These are phyloP conservation scores for Stylonectria norvegica DNA, from an alignment of 2,329 filamentous ascomycete genomes.

Conservation along the genomic window DNA sequence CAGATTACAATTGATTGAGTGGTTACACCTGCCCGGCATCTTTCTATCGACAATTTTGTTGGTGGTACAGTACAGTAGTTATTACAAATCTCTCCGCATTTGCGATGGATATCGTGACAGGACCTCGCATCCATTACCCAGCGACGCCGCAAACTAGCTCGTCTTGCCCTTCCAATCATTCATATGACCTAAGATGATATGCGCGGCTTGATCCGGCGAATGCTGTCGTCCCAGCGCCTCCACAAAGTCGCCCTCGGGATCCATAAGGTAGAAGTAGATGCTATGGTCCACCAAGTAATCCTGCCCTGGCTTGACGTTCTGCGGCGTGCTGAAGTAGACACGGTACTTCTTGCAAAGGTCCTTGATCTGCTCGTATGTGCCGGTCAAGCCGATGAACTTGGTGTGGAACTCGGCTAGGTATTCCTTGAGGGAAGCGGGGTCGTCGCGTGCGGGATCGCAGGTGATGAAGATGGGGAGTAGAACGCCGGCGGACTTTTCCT, in stretches of 20 bases:
- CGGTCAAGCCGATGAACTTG: constrained; percentile 81
- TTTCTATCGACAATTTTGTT: constrained; percentile 24
- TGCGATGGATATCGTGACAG: constrained; percentile 18
- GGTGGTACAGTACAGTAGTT: constrained; percentile 25
- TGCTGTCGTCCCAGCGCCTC: constrained; percentile 95
- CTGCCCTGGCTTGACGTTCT: constrained; percentile 83
- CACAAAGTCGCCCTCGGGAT: constrained; percentile 96
- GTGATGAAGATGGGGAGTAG: constrained; percentile 87
- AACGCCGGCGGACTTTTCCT: constrained; percentile 44
- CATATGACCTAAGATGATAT: constrained; percentile 82
- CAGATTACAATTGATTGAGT: constrained; percentile 29
- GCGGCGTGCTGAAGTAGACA: constrained; percentile 94
- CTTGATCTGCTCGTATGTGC: constrained; percentile 91
- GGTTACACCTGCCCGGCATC: constrained; percentile 20
- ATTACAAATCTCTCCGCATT: constrained; percentile 21
- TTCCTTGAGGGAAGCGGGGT: constrained; percentile 74
- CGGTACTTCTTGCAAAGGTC: constrained; percentile 91
- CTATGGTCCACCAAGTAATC: constrained; percentile 98
- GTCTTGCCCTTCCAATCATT: constrained; percentile 47
- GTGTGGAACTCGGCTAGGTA: constrained; percentile 92
- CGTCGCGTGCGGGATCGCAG: constrained; percentile 91
- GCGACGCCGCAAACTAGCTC: no score
- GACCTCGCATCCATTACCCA: constrained; percentile 4
- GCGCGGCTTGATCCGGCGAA: constrained; percentile 79
- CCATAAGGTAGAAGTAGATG: constrained; percentile 99